Evolutionary conservation across 805 yeast species (phyloP), one percentile per base, ranked within the genome.

Genomic region (Saccharomyces eubayanus): DNA sequence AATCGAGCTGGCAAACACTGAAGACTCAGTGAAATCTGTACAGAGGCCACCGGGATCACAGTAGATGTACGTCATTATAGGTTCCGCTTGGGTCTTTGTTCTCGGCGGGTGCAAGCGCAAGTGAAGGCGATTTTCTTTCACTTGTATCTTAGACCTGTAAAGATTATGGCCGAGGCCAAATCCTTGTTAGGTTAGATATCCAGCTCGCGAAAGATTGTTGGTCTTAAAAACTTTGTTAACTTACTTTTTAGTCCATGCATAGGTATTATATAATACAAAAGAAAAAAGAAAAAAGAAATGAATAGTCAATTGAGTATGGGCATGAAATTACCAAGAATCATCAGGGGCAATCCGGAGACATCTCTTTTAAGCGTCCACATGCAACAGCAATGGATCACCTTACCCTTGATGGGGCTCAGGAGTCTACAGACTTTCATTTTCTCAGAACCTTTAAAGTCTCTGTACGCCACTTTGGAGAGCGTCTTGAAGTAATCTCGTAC

Each of bases 281-380:
- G 28, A 51, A 14, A 28, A 40, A 31, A 28, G 31, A 24, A 24
- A 28, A 27, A 16, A 41, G 43, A 73, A 75, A 49, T 82, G 57
- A 51, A 8, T 29, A 28, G 28, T 46, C 16, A 28, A 28, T 31
- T 52, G 30, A 55, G 46, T 28, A 89, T 84, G 0, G 97, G 98
- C 61, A 92, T 74, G 67, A 92, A 92, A 66, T 89, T 94, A 16
- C 97, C 98, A 31, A 92, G 80, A 24, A 94, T 85, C 96, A 92
- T 91, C 89, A 94, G 85, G 14, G 99, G 99, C 51, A 92, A 85
- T 8, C 97, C 97, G 72, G 94, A 92, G 16, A 92, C 95, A 66
- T 92, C 98, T 67, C 97, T 76, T 65, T 91, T 90, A 59, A 94
- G 73, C 0, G 98, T 94, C 96, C 97, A 89, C 62, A 87, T 84